Conservation (phyloP, 139 green algal species). For the Chara braunii region DNA sequence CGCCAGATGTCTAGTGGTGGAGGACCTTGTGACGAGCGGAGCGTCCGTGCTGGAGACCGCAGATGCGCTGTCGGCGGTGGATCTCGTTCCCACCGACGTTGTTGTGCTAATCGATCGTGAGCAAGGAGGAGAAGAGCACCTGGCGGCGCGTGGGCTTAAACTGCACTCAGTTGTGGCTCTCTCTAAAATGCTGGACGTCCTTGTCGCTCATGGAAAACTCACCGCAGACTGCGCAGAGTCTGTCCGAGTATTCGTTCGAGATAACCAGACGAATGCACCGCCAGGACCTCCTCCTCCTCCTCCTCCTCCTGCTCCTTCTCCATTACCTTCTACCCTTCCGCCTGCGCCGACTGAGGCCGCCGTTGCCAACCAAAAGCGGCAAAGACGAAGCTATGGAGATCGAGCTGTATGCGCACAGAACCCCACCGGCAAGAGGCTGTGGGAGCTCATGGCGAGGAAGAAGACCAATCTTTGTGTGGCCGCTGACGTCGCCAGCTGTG, state of each 20-base stretch:
- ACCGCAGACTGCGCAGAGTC: conserved; percentile 41
- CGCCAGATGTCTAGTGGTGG: conserved; percentile 90
- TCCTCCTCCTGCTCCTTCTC: conserved; percentile 20
- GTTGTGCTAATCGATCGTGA: conserved; percentile 98
- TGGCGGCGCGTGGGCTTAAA: conserved; percentile 59
- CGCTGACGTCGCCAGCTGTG: conserved; percentile 79
- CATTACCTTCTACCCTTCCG: background rate
- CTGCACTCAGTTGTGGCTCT: conserved; percentile 77
- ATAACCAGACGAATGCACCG: conserved; percentile 74
- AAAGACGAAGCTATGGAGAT: conserved; percentile 61
- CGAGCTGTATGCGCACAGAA: conserved; percentile 63
- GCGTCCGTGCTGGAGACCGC: conserved; percentile 94
- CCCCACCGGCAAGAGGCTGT: conserved; percentile 57
- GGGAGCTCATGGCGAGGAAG: conserved; percentile 88
- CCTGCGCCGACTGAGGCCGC: conserved; percentile 15
- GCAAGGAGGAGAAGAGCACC: conserved; percentile 77
- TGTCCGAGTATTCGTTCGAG: conserved; percentile 74
- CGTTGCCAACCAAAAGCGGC: conserved; percentile 33
- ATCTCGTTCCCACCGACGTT: conserved; percentile 70
- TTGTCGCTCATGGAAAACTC: conserved; percentile 42
- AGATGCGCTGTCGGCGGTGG: conserved; percentile 66
- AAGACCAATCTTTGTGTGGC: conserved; percentile 93
- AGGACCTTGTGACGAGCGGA: conserved; percentile 94
- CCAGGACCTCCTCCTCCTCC: conserved; percentile 12
- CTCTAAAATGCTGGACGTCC: conserved; percentile 45